Evolutionary conservation across 2,329 filamentous ascomycete genomes (phyloP), one percentile per base, ranked within the genome.

Genomic region (Pezizomycotina sp.): DNA sequence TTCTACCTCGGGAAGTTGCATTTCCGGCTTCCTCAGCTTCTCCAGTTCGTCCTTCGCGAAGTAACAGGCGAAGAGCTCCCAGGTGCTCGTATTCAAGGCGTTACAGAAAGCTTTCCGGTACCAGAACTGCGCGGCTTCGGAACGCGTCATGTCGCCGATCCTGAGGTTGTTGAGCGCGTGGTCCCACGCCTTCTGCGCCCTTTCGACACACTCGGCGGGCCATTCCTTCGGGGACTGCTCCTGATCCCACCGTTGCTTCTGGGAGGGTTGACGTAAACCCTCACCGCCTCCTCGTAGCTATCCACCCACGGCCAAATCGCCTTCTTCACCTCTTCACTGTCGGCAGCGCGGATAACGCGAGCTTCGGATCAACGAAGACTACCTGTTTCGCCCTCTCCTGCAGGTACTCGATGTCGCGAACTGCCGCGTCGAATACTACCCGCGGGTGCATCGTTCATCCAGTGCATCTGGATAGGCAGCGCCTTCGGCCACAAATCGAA

Each of bases 231-330:
- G n/a, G n/a, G n/a, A n/a, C n/a, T n/a, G n/a, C n/a, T n/a, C n/a
- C n/a, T n/a, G n/a, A n/a, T n/a, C n/a, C n/a, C 36, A 7, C 34
- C 27, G 4, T 34, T 27, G 7, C 38, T 31, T 2, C 36, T 27
- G 12, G 29, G 31, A 6, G 36, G 27, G n/a, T 30, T 26, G 10
- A 48, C 21, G 29, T 46, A 49, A 3, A 48, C 22, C 6, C 33
- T 19, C 9, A 53, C 32, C n/a, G 49, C 48, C n/a, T 34, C 36
- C n/a, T 31, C 25, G 29, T 47, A 53, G 25, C 34, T 26, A 9
- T 53, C 49, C 4, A 47, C 37, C 12, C 49, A 50, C 5, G 31
- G 23, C 4, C 42, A 43, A 26, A 52, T 47, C 1, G 46, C 45
- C 8, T 36, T 30, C 9, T 14, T 13, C 4, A 18, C 27, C 7